Evolutionary conservation across 805 yeast genomes (phyloP).

Genomic region (Barnettozyma wickerhamii): DNA sequence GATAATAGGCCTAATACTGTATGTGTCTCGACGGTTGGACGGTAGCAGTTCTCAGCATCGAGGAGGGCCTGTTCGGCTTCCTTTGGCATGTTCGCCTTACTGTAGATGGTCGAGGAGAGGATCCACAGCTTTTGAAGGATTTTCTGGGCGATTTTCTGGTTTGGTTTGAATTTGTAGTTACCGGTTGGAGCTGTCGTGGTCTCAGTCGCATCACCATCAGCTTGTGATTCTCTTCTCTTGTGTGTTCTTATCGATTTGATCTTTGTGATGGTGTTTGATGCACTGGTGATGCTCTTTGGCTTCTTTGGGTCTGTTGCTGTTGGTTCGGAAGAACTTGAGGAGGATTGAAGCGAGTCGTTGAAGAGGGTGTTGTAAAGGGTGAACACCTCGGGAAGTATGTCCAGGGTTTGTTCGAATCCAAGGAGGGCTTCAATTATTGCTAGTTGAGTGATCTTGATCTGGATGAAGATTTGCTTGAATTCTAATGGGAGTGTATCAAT

Average conservation of each 20-base stretch:
- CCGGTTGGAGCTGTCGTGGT: not conserved
- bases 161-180: slow-evolving; percentile 8
- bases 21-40: slow-evolving; percentile 44
- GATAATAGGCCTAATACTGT: slow-evolving; percentile 41
- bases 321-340: slow-evolving; percentile 9
- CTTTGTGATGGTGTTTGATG: not conserved
- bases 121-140: slow-evolving; percentile 68
- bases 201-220: not conserved
- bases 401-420: slow-evolving; percentile 57
- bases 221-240: slow-evolving; percentile 5
- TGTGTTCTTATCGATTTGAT: slow-evolving; percentile 16
- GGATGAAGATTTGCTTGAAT: slow-evolving; percentile 37
- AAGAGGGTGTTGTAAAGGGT: slow-evolving; percentile 51
- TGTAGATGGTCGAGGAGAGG: slow-evolving; percentile 63
- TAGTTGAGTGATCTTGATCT: slow-evolving; percentile 71
- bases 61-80: slow-evolving; percentile 70
- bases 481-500: not conserved
- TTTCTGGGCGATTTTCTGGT: slow-evolving; percentile 27
- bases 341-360: slow-evolving; percentile 19
- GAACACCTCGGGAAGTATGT: slow-evolving; percentile 63
- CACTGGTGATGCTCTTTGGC: slow-evolving; percentile 1
- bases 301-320: not conserved
- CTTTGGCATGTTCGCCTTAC: slow-evolving; percentile 44
- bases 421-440: slow-evolving; percentile 59
- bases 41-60: slow-evolving; percentile 57